Evolutionary conservation across 192 early-diverging fungal species (phyloP).

Genomic region (Endogone sp.): DNA sequence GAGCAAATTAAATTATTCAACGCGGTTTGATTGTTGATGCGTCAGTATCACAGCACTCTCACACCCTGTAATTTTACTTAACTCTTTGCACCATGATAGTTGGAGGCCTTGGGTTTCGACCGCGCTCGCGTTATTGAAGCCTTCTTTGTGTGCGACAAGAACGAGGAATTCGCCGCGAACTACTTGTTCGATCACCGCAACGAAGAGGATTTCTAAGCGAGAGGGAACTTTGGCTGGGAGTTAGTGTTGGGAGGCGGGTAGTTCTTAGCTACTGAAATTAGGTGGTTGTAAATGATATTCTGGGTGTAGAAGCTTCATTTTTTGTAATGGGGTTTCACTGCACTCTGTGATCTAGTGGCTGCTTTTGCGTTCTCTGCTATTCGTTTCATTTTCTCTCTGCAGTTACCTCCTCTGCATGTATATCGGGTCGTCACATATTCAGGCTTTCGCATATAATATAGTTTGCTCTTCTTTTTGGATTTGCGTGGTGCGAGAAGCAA

Average conservation of each 20-base stretch:
- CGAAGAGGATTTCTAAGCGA: slow-evolving; percentile 38
- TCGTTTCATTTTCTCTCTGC: neutral
- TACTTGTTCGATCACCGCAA: slow-evolving; percentile 83
- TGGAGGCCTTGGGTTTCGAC: slow-evolving; percentile 86
- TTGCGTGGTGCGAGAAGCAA: too few species aligned
- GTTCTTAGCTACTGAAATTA: too few species aligned
- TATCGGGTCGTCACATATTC: too few species aligned
- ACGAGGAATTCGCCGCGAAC: slow-evolving; percentile 96
- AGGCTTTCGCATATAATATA: neutral
- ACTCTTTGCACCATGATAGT: slow-evolving; percentile 31
- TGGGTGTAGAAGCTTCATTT: too few species aligned
- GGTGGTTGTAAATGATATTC: too few species aligned
- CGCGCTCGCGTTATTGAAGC: slow-evolving; percentile 83
- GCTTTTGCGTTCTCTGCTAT: neutral
- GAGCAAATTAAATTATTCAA: slow-evolving; percentile 16
- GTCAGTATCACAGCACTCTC: too few species aligned
- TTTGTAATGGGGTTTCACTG: too few species aligned
- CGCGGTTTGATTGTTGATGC: too few species aligned
- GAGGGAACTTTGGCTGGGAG: neutral
- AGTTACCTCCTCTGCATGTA: neutral
- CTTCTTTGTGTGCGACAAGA: slow-evolving; percentile 95
- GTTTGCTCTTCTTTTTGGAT: too few species aligned
- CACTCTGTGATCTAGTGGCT: too few species aligned
- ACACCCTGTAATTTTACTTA: too few species aligned
- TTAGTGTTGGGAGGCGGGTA: neutral